Evolutionary conservation across 2,329 filamentous ascomycete species (phyloP).

Genomic region (Gyromitra esculenta): DNA sequence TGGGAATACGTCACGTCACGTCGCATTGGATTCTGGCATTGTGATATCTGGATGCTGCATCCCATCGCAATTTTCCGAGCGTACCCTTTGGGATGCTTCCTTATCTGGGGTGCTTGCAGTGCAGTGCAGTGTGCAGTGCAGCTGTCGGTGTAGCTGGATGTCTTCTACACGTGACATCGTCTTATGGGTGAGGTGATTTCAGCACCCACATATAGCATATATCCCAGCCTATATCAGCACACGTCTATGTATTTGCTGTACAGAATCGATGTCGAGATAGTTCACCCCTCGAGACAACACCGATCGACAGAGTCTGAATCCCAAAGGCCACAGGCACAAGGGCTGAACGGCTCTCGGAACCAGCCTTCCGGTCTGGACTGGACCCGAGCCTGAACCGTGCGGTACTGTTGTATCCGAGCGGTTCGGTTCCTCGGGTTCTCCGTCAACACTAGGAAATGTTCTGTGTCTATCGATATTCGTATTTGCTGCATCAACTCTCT

Average conservation of each 20-base stretch:
- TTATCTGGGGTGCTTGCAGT: background rate
- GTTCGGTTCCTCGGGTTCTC: background rate
- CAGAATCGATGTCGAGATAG: background rate
- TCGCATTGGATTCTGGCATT: background rate
- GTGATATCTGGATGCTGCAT: background rate
- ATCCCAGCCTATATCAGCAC: no score
- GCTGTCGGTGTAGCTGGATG: background rate
- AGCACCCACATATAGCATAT: background rate
- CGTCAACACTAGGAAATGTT: background rate
- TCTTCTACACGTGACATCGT: background rate
- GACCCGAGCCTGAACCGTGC: conserved; percentile 9
- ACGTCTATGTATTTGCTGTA: no score
- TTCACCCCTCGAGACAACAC: background rate
- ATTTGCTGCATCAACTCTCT: background rate
- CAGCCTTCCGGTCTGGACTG: background rate
- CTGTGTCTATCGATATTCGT: background rate
- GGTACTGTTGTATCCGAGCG: background rate
- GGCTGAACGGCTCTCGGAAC: background rate
- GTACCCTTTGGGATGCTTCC: background rate
- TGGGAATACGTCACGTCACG: background rate
- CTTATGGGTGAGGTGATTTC: background rate
- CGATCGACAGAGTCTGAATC: background rate
- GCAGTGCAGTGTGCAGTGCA: no score
- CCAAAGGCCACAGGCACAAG: no score
- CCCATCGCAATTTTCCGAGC: background rate